These are phyloP conservation scores for Ceriops tagal DNA, from an alignment of 345 rosid genomes.

Conservation along the genomic window DNA sequence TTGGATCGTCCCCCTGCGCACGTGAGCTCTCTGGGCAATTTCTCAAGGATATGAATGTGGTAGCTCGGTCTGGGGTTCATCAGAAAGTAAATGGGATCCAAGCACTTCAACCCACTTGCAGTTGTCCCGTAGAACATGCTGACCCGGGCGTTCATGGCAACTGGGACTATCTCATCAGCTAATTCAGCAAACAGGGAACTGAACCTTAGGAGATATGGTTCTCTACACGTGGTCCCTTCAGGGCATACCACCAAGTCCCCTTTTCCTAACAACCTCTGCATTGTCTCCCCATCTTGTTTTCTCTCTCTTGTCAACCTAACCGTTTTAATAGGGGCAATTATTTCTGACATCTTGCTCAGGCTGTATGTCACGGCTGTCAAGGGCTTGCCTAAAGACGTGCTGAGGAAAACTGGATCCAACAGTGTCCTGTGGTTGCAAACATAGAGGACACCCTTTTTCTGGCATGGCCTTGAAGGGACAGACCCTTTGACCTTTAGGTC, in stretches of 20 bases:
- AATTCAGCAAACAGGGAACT: slow-evolving; percentile 88
- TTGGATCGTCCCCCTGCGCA: slow-evolving; percentile 24
- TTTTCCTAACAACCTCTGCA: slow-evolving; percentile 58
- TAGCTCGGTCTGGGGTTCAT: slow-evolving; percentile 28
- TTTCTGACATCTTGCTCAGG: slow-evolving; percentile 78
- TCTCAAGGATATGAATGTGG: slow-evolving; percentile 21
- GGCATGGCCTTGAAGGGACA: slow-evolving; percentile 9
- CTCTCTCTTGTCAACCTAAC: slow-evolving; percentile 76
- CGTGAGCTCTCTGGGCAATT: slow-evolving; percentile 20
- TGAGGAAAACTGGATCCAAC: slow-evolving; percentile 79
- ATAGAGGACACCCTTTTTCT: slow-evolving; percentile 59
- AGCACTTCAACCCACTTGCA: slow-evolving; percentile 24
- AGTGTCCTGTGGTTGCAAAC: slow-evolving; percentile 89
- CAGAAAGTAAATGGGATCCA: slow-evolving; percentile 28
- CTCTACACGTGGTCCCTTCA: slow-evolving; percentile 94
- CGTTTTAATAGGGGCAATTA: slow-evolving; percentile 75
- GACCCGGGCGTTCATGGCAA: slow-evolving; percentile 20
- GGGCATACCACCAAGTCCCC: slow-evolving; percentile 93
- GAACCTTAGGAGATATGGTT: slow-evolving; percentile 82
- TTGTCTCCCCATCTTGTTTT: slow-evolving; percentile 57
- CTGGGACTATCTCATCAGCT: slow-evolving; percentile 56
- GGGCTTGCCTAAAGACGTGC: slow-evolving; percentile 51
- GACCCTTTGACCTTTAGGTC: slow-evolving; percentile 35
- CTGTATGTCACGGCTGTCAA: slow-evolving; percentile 88
- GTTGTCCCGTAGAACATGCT: slow-evolving; percentile 34